Evolutionary conservation across 148 eudicot species (phyloP).

Genomic region (Rhododendron ferrugineum): DNA sequence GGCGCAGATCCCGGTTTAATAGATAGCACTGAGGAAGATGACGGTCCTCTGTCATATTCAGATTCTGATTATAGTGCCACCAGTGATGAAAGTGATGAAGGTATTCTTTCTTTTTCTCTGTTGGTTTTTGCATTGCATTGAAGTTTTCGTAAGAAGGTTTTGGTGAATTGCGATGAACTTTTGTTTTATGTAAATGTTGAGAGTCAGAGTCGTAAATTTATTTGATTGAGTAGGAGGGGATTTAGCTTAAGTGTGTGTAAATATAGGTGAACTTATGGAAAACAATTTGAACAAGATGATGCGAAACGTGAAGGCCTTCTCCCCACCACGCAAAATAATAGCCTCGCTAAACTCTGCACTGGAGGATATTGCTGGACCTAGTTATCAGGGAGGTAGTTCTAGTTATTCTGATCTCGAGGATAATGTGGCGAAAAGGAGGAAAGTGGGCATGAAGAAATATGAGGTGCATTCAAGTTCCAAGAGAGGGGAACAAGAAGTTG

Average conservation of each 20-base stretch:
- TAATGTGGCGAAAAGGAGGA: conserved; percentile 12
- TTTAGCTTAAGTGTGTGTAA: background rate
- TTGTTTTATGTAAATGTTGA: background rate
- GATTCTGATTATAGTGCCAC: conserved; percentile 10
- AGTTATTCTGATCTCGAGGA: conserved; percentile 3
- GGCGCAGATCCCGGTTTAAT: background rate
- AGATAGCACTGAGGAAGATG: conserved; percentile 10
- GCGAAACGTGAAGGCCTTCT: background rate
- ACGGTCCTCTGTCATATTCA: background rate
- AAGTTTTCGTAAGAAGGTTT: background rate
- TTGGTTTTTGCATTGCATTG: background rate
- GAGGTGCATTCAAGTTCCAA: background rate
- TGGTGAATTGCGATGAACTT: background rate
- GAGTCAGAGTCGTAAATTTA: background rate
- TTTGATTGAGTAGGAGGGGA: background rate
- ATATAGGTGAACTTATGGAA: conserved; percentile 3
- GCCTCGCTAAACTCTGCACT: conserved; percentile 3
- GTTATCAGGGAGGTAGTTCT: background rate
- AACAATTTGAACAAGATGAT: background rate
- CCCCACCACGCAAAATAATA: no score
- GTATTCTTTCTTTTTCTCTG: background rate
- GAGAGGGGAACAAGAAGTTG: background rate
- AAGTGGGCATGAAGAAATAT: background rate
- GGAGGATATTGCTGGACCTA: background rate
- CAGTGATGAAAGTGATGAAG: conserved; percentile 12